Evolutionary conservation across 352 stramenopile species (phyloP).

Genomic region (Globisporangium solare): DNA sequence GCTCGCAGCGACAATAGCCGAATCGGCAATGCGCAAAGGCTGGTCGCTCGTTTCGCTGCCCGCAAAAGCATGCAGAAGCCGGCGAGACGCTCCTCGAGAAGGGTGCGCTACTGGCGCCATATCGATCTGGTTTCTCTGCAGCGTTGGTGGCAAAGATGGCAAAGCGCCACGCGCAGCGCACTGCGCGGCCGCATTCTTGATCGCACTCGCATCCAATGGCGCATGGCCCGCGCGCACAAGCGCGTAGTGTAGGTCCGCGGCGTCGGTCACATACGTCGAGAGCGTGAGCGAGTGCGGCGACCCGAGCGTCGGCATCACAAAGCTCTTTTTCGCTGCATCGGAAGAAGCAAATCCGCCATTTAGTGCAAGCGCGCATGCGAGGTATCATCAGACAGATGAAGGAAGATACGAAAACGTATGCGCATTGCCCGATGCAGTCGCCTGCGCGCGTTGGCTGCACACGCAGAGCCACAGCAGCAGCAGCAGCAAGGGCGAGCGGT

Average conservation of each 20-base stretch:
- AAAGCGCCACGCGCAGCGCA: conserved; percentile 4
- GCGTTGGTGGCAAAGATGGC: not conserved
- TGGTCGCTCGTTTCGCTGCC: not conserved
- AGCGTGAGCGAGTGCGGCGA: conserved; percentile 49
- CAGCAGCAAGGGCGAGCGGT: too few species aligned
- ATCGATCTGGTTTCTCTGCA: not conserved
- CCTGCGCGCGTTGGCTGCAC: not conserved
- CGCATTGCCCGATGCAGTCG: not conserved
- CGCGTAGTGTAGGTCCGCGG: conserved; percentile 67
- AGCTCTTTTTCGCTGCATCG: conserved; percentile 25
- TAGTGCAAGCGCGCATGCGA: not conserved
- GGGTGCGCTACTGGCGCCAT: not conserved
- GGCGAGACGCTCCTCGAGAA: not conserved
- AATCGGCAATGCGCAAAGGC: not conserved
- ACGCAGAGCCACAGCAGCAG: too few species aligned
- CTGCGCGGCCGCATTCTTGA: conserved; percentile 41
- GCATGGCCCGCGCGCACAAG: conserved; percentile 36
- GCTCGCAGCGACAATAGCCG: conserved; percentile 19
- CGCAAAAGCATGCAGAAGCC: not conserved
- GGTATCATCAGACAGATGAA: not conserved
- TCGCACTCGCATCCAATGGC: conserved; percentile 33
- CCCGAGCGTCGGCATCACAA: conserved; percentile 42
- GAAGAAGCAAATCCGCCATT: not conserved
- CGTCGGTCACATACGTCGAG: conserved; percentile 68
- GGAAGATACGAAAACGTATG: not conserved